Conservation (phyloP, 1,139 yeast genomes). For the Geotrichum macrosporum region DNA sequence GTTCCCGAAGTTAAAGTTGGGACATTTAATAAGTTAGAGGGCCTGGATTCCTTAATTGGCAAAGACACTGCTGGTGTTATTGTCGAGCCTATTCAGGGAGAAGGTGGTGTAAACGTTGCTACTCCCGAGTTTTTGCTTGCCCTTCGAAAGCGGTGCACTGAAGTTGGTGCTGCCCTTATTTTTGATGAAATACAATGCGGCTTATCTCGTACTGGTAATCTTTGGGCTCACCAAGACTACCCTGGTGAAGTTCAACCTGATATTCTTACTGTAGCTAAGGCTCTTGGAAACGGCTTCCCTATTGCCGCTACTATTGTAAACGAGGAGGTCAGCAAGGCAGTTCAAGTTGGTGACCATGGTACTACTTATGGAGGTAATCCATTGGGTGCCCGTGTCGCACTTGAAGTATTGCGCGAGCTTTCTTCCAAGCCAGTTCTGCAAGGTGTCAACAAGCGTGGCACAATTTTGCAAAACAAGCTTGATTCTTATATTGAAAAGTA, state of each 20-base stretch:
- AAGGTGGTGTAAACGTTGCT: constrained; percentile 83
- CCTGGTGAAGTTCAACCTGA: constrained; percentile 87
- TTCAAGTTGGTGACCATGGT: constrained; percentile 93
- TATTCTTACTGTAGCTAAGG: constrained; percentile 89
- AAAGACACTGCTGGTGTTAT: constrained; percentile 88
- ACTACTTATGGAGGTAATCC: constrained; percentile 98
- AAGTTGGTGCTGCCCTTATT: constrained; percentile 70
- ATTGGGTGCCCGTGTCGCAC: constrained; percentile 76
- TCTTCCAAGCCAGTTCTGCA: constrained; percentile 57
- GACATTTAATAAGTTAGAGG: constrained; percentile 52
- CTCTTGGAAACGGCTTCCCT: constrained; percentile 97
- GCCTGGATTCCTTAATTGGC: constrained; percentile 55
- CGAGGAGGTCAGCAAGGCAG: constrained; percentile 64
- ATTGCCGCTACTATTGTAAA: constrained; percentile 90
- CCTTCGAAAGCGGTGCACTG: constrained; percentile 62
- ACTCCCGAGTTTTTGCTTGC: constrained; percentile 59
- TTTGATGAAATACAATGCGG: constrained; percentile 98
- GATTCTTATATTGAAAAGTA: constrained; percentile 49
- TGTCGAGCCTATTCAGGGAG: constrained; percentile 96
- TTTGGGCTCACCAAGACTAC: constrained; percentile 85
- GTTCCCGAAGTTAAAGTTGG: constrained; percentile 79
- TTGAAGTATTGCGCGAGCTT: constrained; percentile 65
- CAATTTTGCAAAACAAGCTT: constrained; percentile 50
- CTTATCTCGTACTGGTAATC: constrained; percentile 81
- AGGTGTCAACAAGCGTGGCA: constrained; percentile 56